Percentiles rank a stretch among this genome's conserved stretches.
phyloP scores from a whole-genome alignment of 768 basidiomycete species.

The Amanita subjunquillea region DNA sequence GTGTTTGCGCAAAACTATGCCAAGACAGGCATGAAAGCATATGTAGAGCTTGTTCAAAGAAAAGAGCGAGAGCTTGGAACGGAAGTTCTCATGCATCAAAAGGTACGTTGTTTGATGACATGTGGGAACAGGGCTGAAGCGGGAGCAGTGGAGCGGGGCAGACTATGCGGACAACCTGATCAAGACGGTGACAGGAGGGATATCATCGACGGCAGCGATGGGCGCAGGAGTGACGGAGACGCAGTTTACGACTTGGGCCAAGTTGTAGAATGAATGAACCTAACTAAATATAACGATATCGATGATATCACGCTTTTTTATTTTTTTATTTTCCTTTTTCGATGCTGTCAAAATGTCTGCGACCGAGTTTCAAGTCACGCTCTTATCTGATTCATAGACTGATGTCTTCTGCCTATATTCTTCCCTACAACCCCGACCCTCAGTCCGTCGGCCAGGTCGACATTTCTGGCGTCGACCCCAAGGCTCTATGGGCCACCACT shows the following conservation, averaged over 20 bases:
- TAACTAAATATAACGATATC: too few relatives aligned
- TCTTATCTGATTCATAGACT: conserved; percentile 7
- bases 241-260: conserved; percentile 44
- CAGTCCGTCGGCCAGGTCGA: conserved; percentile 19
- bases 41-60: conserved; percentile 89
- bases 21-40: conserved; percentile 97
- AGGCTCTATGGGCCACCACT: conserved; percentile 40
- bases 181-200: conserved; percentile 95
- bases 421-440: conserved; percentile 41
- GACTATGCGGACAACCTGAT: conserved; percentile 87
- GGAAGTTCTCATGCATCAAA: conserved; percentile 97
- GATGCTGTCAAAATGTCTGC: conserved; percentile 3
- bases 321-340: not conserved
- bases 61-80: conserved; percentile 89
- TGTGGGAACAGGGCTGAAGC: conserved; percentile 8
- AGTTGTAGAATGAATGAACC: too few relatives aligned
- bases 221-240: conserved; percentile 90
- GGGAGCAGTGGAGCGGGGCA: conserved; percentile 80
- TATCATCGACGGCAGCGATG: conserved; percentile 99
- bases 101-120: conserved; percentile 35
- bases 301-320: not conserved
- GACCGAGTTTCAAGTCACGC: not conserved
- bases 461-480: conserved; percentile 28
- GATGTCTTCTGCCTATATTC: conserved; percentile 38
- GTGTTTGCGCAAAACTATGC: conserved; percentile 83